Percentiles rank a stretch among this genome's conserved stretches.
Evolutionary conservation across 2,329 filamentous ascomycete species (phyloP).

Genomic region (Thermothelomyces thermophilus): DNA sequence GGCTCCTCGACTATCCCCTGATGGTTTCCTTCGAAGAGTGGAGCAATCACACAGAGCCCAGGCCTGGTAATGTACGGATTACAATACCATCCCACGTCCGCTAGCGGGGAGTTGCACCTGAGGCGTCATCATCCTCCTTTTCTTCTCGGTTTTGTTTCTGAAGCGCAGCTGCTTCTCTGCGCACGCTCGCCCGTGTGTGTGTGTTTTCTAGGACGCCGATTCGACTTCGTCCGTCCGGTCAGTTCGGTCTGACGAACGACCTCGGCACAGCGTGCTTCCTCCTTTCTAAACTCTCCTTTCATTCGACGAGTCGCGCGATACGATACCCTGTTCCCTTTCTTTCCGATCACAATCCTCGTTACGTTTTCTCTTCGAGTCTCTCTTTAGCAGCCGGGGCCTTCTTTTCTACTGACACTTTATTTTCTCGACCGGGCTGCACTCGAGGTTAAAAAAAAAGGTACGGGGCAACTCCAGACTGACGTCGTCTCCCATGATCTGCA

Average conservation of each 20-base stretch:
- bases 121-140: conserved; percentile 5
- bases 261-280: background rate
- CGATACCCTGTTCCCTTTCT: conserved; percentile 3
- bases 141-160: conserved; percentile 6
- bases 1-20: background rate
- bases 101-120: background rate
- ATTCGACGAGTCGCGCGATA: background rate
- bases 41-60: conserved; percentile 13
- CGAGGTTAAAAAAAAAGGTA: background rate
- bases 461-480: too few relatives aligned
- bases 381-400: background rate
- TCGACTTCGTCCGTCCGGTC: background rate
- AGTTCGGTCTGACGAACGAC: conserved; percentile 7
- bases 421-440: background rate
- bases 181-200: background rate
- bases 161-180: background rate
- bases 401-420: background rate
- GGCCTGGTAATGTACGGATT: too few relatives aligned
- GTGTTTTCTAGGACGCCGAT: background rate
- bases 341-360: background rate
- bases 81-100: conserved; percentile 8
- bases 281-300: background rate
- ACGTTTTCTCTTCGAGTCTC: background rate
- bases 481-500: too few relatives aligned
- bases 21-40: conserved; percentile 17